Conservation (phyloP, 2,329 filamentous ascomycete genomes). For the Ceratocystis destructans region DNA sequence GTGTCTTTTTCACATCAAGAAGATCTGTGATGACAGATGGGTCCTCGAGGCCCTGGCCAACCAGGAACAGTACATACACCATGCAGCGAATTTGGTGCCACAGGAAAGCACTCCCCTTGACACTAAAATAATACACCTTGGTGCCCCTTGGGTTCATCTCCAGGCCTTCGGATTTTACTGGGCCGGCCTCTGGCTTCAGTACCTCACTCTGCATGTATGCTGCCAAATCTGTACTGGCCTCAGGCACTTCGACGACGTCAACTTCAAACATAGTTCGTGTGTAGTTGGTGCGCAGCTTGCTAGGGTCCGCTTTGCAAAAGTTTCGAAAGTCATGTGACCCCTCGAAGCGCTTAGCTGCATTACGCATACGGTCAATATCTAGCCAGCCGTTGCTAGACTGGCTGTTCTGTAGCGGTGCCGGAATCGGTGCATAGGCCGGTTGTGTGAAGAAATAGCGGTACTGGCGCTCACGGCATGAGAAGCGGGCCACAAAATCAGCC, state of each 20-base stretch:
- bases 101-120: conserved; percentile 82
- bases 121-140: conserved; percentile 74
- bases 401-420: conserved; percentile 23
- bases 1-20: conserved; percentile 57
- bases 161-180: conserved; percentile 7
- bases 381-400: conserved; percentile 49
- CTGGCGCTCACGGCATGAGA: conserved; percentile 78
- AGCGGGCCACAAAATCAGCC: conserved; percentile 71
- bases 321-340: conserved; percentile 92
- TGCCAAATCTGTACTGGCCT: conserved; percentile 36
- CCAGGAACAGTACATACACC: conserved; percentile 79
- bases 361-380: conserved; percentile 73
- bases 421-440: conserved; percentile 60
- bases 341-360: conserved; percentile 65
- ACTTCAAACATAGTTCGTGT: conserved; percentile 65
- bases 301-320: conserved; percentile 84
- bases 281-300: conserved; percentile 81
- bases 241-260: conserved; percentile 57
- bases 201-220: conserved; percentile 38
- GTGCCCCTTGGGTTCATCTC: conserved; percentile 26
- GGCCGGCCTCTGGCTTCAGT: conserved; percentile 24
- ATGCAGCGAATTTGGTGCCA: conserved; percentile 98
- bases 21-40: conserved; percentile 60
- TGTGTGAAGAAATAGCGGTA: conserved; percentile 99
- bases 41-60: conserved; percentile 74